Conservation (phyloP, 2,329 filamentous ascomycete genomes). For the Fusarium fracticaudum region DNA sequence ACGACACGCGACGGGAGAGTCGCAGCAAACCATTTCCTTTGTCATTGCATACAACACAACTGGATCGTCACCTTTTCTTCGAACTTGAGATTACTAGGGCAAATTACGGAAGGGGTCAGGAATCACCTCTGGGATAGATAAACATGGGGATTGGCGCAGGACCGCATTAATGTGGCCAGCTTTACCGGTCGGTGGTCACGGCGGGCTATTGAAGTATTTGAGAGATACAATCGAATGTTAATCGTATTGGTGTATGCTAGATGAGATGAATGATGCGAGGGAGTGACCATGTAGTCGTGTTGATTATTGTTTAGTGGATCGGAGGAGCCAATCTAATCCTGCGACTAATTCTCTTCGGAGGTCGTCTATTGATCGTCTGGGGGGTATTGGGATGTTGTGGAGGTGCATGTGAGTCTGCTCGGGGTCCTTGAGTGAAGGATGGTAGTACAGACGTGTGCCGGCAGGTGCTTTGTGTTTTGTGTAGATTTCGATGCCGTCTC, state of each 20-base stretch:
- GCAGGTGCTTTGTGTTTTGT: background rate
- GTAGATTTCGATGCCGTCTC: conserved; percentile 10
- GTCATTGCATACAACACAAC: conserved; percentile 33
- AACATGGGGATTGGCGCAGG: conserved; percentile 33
- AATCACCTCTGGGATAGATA: conserved; percentile 37
- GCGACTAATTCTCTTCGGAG: background rate
- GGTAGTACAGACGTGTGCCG: background rate
- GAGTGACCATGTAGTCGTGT: background rate
- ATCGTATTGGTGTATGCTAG: conserved; percentile 36
- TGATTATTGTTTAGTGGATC: background rate
- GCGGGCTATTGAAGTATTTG: conserved; percentile 30
- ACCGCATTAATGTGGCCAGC: conserved; percentile 30
- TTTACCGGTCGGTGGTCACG: conserved; percentile 28
- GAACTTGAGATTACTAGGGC: conserved; percentile 34
- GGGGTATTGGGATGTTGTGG: background rate
- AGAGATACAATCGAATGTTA: conserved; percentile 33
- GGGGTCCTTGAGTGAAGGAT: background rate
- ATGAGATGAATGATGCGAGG: background rate
- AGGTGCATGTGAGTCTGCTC: background rate
- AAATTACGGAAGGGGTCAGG: conserved; percentile 36
- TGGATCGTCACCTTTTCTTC: conserved; percentile 37
- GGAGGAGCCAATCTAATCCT: background rate
- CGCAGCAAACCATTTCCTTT: conserved; percentile 34
- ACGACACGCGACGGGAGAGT: conserved; percentile 24
- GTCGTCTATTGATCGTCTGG: background rate